Base-by-base conservation (phyloP, 805 yeast species). In the Grigorovia jiainica region DNA sequence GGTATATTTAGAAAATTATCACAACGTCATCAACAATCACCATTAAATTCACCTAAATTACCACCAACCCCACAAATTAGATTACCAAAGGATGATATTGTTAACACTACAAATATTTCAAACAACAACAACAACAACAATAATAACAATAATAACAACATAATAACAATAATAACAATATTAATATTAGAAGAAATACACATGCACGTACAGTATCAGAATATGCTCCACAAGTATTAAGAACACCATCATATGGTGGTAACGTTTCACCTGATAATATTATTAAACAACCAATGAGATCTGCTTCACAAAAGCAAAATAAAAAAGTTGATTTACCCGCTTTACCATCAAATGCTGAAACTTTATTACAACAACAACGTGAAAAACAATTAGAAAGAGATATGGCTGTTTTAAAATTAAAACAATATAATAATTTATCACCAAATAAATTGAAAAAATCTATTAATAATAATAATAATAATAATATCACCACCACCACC, bases 201-300 rank as follows among this genome's bases (percentile, higher is more conserved):
- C 65, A 62, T 44, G 46, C 60, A 13, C 56, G 64, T 47, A 56
- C 76, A 7, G 76, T 74, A 1, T 62, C 66, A 3, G 66, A 62
- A 42, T 58, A 60, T 41, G 58, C 52, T 4, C 62, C 66, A 11
- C 36, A 55, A 19, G 45, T 51, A 1, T 39, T 51, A 23, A 51
- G 47, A 36, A 41, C 43, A 9, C 69, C 68, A 43, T 61, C 70
- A 2, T 63, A 70, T 39, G 39, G 36, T 24, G 15, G 31, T 15
- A 24, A 38, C 34, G 11, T 35, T 37, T 32, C 34, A 25, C 34
- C 33, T 13, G 38, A 43, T n/a, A 43, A 39, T 24, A 38, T 32
- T 11, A 43, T 44, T 7, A 42, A 37, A 5, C 43, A 56, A n/a
- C 58, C 60, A 20, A 44, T 39, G 25, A 50, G 58, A 38, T 52